These are phyloP conservation scores for Cucurbita pepo DNA, from an alignment of 306 rosid species.

Conservation along the genomic window DNA sequence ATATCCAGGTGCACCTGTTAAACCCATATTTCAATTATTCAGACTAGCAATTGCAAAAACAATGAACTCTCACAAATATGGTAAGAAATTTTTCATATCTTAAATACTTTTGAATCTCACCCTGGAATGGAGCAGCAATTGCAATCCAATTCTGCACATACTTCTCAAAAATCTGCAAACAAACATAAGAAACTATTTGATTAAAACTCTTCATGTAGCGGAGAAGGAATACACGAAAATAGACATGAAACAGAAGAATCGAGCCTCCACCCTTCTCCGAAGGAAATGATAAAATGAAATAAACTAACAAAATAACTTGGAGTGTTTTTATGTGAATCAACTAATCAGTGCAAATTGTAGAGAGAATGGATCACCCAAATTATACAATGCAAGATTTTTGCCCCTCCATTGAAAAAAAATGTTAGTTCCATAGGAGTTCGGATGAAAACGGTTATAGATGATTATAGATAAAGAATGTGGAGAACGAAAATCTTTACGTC, in stretches of 20 bases:
- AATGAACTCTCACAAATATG: neutral
- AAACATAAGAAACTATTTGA: neutral
- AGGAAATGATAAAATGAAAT: neutral
- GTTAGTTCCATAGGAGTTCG: neutral
- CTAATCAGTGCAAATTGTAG: neutral
- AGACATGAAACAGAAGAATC: neutral
- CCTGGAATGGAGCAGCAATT: slow-evolving; percentile 85
- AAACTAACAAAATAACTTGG: neutral
- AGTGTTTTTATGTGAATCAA: neutral
- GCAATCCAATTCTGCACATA: slow-evolving; percentile 96
- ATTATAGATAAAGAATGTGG: neutral
- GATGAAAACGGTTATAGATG: slow-evolving; percentile 9
- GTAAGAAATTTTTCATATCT: neutral
- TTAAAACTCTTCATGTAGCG: neutral
- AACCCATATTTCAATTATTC: slow-evolving; percentile 2
- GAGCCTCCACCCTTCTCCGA: neutral
- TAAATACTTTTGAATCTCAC: slow-evolving; percentile 24
- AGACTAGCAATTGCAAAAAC: neutral
- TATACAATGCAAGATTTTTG: neutral
- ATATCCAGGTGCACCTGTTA: slow-evolving; percentile 90
- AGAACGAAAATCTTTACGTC: slow-evolving; percentile 37
- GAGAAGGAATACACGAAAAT: neutral
- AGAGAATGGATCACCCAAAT: neutral
- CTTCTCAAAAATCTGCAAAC: slow-evolving; percentile 83
- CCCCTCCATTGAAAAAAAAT: neutral